Percentiles rank a stretch among this genome's conserved stretches.
phyloP scores from a whole-genome alignment of 1,284 basidiomycete genomes.

The Apiotrichum veenhuisii region DNA sequence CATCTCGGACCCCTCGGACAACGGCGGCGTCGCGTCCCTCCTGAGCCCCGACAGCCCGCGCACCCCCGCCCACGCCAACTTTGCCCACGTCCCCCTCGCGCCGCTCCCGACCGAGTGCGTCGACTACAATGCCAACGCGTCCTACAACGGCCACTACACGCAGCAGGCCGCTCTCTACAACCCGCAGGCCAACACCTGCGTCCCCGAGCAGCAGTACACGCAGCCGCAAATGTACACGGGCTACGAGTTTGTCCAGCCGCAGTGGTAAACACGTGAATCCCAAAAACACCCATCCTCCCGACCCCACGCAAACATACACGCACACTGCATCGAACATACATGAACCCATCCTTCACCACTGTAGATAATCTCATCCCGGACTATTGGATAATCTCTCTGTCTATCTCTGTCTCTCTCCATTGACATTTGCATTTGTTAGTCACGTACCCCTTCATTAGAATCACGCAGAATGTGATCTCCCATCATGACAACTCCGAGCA shows the following conservation, averaged over 20 bases:
- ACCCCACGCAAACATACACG: background rate
- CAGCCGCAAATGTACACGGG: constrained; percentile 8
- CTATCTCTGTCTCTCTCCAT: background rate
- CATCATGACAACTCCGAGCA: background rate
- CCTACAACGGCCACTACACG: constrained; percentile 1
- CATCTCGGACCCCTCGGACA: constrained; percentile 8
- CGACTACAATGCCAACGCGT: background rate
- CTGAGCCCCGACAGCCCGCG: constrained; percentile 13
- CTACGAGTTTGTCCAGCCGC: constrained; percentile 15
- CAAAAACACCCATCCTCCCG: too few relatives aligned
- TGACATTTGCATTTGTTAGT: background rate
- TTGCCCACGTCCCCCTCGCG: constrained; percentile 11
- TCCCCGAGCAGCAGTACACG: constrained; percentile 1
- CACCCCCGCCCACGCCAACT: constrained; percentile 16
- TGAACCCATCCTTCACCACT: background rate
- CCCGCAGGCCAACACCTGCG: background rate
- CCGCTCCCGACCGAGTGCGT: constrained; percentile 6
- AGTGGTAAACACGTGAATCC: constrained; percentile 7
- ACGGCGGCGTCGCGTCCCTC: background rate
- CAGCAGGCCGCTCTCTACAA: constrained; percentile 11
- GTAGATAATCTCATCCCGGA: background rate
- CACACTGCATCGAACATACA: background rate
- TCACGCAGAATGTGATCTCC: background rate
- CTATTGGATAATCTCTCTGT: background rate
- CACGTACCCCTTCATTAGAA: background rate